These are phyloP conservation scores for Pestalotiopsis sp. DNA, from an alignment of 2,329 filamentous ascomycete species.

Conservation along the genomic window DNA sequence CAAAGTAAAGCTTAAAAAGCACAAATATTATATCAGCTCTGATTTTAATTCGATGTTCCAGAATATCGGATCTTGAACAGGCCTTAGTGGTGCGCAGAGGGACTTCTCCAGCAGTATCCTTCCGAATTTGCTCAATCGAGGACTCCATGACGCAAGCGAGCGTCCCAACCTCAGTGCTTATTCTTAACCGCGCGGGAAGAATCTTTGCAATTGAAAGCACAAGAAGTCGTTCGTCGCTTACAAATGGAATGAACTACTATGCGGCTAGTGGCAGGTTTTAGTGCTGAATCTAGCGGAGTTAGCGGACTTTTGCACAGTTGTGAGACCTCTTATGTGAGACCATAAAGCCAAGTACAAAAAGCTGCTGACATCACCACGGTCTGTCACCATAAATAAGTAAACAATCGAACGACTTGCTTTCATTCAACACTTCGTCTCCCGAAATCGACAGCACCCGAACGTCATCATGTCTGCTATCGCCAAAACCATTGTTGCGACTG, in stretches of 20 bases:
- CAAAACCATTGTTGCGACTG: constrained; percentile 55
- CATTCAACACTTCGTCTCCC: no score
- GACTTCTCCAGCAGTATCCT: no score
- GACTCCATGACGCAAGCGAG: no score
- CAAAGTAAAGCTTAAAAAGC: no score
- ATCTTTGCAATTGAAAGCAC: background rate
- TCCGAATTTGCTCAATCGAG: no score
- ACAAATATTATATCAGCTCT: no score
- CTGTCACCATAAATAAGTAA: background rate
- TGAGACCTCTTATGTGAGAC: background rate
- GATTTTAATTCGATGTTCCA: no score
- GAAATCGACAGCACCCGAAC: background rate
- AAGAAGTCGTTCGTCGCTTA: background rate
- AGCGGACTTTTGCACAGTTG: background rate
- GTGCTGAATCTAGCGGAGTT: background rate
- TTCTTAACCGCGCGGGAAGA: background rate
- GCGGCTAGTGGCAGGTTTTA: background rate
- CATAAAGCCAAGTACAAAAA: background rate
- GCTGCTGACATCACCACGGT: background rate
- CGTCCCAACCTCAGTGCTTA: no score
- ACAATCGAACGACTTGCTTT: background rate
- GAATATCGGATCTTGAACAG: no score
- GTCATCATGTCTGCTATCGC: constrained; percentile 38
- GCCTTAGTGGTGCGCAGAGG: no score
- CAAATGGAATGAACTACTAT: background rate